Evolutionary conservation across 2,329 filamentous ascomycete genomes (phyloP).

Genomic region (Aspergillus novoparasiticus): DNA sequence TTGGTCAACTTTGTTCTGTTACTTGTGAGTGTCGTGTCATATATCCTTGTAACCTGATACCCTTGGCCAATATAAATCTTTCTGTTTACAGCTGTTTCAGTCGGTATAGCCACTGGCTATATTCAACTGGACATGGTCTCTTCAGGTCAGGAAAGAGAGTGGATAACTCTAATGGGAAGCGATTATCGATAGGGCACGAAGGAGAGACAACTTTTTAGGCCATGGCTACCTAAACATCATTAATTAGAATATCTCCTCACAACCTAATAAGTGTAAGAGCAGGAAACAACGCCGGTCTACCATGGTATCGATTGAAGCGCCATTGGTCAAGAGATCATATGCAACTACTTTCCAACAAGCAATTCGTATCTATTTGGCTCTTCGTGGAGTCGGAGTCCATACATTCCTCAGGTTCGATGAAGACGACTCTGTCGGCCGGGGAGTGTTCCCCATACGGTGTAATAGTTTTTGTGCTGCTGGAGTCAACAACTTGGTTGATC

Average conservation of each 20-base stretch:
- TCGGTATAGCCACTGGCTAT: neutral
- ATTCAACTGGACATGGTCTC: neutral
- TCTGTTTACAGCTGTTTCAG: neutral
- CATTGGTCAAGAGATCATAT: neutral
- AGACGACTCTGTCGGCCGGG: conserved; percentile 20
- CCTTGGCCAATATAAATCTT: neutral
- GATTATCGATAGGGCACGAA: neutral
- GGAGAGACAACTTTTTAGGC: neutral
- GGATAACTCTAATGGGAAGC: neutral
- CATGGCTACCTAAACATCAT: neutral
- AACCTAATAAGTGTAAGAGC: neutral
- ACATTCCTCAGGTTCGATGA: conserved; percentile 34
- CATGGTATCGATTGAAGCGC: conserved; percentile 4
- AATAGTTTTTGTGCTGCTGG: conserved; percentile 48
- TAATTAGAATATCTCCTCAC: neutral
- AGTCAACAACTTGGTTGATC: conserved; percentile 40
- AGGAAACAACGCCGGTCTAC: neutral
- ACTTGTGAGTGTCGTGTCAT: neutral
- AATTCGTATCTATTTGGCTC: conserved; percentile 21
- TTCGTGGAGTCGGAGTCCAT: conserved; percentile 43
- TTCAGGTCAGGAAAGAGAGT: neutral
- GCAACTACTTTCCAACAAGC: neutral
- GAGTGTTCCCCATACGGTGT: conserved; percentile 41
- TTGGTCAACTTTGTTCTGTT: neutral
- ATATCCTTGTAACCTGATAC: neutral